Conservation (phyloP, 2,329 filamentous ascomycete species). For the Penicillium sp. region DNA sequence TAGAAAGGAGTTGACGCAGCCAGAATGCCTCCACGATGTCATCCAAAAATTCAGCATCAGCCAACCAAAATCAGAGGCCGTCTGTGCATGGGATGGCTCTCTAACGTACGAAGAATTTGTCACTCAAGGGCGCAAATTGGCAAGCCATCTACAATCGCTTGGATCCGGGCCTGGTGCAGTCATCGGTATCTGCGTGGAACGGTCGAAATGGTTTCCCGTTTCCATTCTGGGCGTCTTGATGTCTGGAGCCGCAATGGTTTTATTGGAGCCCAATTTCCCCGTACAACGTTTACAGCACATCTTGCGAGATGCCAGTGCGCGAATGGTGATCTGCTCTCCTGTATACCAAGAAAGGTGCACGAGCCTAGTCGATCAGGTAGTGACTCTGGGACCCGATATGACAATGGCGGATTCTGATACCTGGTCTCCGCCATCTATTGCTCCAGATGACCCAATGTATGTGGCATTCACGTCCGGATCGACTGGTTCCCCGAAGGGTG, state of each 20-base stretch:
- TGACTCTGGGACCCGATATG: background rate
- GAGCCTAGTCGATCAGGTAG: background rate
- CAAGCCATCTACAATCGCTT: background rate
- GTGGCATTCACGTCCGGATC: constrained; percentile 7
- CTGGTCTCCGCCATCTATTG: background rate
- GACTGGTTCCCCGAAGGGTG: constrained; percentile 9
- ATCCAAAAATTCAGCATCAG: background rate
- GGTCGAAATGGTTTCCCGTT: constrained; percentile 5
- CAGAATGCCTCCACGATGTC: background rate
- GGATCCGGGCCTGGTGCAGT: background rate
- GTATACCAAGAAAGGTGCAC: background rate
- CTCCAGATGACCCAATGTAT: constrained; percentile 3
- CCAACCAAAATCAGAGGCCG: constrained; percentile 6
- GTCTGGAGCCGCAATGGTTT: constrained; percentile 11
- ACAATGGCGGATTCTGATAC: background rate
- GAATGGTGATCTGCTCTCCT: background rate
- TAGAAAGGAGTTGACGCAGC: constrained; percentile 11
- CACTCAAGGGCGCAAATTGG: background rate
- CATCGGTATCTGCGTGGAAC: constrained; percentile 4
- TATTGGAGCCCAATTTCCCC: constrained; percentile 8
- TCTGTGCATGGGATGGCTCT: constrained; percentile 14
- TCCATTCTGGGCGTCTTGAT: constrained; percentile 10
- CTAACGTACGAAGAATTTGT: constrained; percentile 9
- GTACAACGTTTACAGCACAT: constrained; percentile 1
- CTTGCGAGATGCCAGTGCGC: background rate